Conservation (phyloP, 2,329 filamentous ascomycete genomes). For the Claviceps monticola region DNA sequence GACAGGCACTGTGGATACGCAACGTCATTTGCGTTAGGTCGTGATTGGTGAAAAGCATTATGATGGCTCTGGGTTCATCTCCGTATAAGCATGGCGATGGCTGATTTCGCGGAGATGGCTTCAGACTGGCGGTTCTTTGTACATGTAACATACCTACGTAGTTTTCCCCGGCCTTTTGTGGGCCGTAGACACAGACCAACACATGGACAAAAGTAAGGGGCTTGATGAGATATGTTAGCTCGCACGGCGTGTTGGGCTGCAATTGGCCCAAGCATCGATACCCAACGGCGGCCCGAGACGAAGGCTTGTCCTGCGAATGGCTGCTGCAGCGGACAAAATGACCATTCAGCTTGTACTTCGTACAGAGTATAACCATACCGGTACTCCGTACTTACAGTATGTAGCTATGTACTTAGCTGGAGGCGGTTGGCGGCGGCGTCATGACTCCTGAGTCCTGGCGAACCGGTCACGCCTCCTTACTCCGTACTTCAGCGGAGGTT, state of each 20-base stretch:
- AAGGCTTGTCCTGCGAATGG: conserved; percentile 2
- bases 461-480: too few species aligned
- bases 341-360: background rate
- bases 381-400: too few species aligned
- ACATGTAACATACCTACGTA: background rate
- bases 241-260: conserved; percentile 19
- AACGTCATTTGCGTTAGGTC: background rate
- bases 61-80: too few species aligned
- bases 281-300: conserved; percentile 18
- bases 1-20: background rate
- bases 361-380: too few species aligned
- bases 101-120: background rate
- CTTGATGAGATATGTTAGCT: background rate
- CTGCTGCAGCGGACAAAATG: background rate
- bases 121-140: background rate
- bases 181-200: background rate
- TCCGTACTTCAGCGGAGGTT: too few species aligned
- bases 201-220: background rate
- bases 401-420: too few species aligned
- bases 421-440: too few species aligned
- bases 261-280: conserved; percentile 25
- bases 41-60: background rate
- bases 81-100: too few species aligned
- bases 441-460: too few species aligned
- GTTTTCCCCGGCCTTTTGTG: too few species aligned